phyloP scores from a whole-genome alignment of 2,329 filamentous ascomycete genomes.

The Lecanicillium sp. region DNA sequence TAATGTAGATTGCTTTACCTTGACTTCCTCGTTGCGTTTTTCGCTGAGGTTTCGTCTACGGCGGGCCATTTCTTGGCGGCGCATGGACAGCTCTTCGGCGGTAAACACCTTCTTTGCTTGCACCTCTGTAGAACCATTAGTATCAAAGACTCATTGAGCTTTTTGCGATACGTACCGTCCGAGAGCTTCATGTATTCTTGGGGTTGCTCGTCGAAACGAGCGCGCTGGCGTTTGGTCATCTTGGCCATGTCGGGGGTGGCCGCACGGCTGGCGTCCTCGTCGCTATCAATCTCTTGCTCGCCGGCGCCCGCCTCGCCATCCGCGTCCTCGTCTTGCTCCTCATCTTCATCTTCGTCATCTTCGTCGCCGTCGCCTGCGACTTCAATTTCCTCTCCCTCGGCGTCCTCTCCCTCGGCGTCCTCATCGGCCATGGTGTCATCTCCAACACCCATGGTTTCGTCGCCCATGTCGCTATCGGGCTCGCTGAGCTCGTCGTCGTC shows the following conservation, averaged over 20 bases:
- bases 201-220: slow-evolving; percentile 50
- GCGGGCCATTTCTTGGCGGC: slow-evolving; percentile 56
- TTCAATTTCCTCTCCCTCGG: slow-evolving; percentile 35
- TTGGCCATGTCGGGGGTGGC: slow-evolving; percentile 51
- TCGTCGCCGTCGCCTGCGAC: slow-evolving; percentile 37
- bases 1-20: too few species aligned
- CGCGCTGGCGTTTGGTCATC: slow-evolving; percentile 56
- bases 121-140: slow-evolving; percentile 42
- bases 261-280: slow-evolving; percentile 40
- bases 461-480: slow-evolving; percentile 23
- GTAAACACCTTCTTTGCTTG: slow-evolving; percentile 59
- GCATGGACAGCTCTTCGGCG: slow-evolving; percentile 56
- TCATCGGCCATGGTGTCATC: slow-evolving; percentile 42
- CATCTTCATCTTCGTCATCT: slow-evolving; percentile 34
- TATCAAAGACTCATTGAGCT: too few species aligned
- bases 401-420: slow-evolving; percentile 43
- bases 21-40: slow-evolving; percentile 59
- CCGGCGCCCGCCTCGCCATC: slow-evolving; percentile 32
- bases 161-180: slow-evolving; percentile 41
- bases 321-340: slow-evolving; percentile 31
- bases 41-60: slow-evolving; percentile 57
- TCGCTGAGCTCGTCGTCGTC: slow-evolving; percentile 54
- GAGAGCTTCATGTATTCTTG: slow-evolving; percentile 55
- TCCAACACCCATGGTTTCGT: slow-evolving; percentile 28
- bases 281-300: slow-evolving; percentile 35